Evolutionary conservation across 345 rosid species (phyloP), one percentile per base, ranked within the genome.

Genomic region (Punica granatum): DNA sequence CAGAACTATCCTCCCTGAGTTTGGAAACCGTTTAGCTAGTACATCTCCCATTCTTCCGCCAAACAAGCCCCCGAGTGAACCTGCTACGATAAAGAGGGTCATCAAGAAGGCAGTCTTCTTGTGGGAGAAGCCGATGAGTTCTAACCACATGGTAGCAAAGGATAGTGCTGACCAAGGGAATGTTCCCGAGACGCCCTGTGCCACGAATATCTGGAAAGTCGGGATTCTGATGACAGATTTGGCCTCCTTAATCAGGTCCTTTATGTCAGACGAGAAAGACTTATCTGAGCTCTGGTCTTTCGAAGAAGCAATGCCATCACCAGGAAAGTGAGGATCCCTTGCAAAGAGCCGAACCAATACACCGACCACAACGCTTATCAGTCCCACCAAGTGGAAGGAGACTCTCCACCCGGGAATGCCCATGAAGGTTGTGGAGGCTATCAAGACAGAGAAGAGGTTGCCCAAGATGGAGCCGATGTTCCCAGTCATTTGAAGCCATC

Each of bases 161-260:
- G 97, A 81, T 76, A 92, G 43, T 51, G 97, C 98, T 54, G 93
- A 92, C 92, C 97, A 85, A 5, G 98, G 96, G 76, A 90, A 87
- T n/a, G 93, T 85, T 19, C 96, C 97, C 0, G 93, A 81, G 37
- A 90, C 82, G 43, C 97, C 92, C 79, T 85, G 97, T 65, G 98
- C 92, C 61, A 90, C 98, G 69, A 90, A 78, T 42, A 92, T 88
- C 79, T 83, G 96, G 74, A 92, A 92, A 36, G 97, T 84, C 26
- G 79, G 87, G 69, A 90, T 74, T 69, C 74, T 82, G 15, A 82
- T 56, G 14, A 86, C 96, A 2, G 64, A 48, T 26, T 82, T 82
- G 18, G 88, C 86, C 80, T 90, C 95, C 63, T 26, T 62, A 16
- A 79, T 68, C 65, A 90, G 70, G 64, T 69, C 80, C 77, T 85